Conservation (phyloP, 106 monocot species). For the Chionographis japonica region DNA sequence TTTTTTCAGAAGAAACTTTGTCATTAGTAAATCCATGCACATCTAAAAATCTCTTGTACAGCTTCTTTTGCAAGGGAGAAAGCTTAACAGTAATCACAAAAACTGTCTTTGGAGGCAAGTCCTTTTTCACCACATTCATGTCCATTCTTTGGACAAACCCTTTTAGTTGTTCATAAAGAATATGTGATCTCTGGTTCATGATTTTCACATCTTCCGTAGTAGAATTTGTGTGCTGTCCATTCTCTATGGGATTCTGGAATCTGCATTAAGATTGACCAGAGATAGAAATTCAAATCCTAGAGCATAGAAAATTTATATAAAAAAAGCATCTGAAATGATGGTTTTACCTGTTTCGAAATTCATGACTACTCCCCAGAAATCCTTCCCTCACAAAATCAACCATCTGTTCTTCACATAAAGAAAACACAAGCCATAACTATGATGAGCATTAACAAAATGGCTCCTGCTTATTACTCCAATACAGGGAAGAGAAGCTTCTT, state of each 20-base stretch:
- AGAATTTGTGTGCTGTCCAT: slow-evolving; percentile 97
- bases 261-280: slow-evolving; percentile 29
- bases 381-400: slow-evolving; percentile 99
- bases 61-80: slow-evolving; percentile 81
- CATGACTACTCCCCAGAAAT: slow-evolving; percentile 89
- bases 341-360: slow-evolving; percentile 81
- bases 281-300: not conserved
- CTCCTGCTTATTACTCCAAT: not conserved
- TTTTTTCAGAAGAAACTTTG: slow-evolving; percentile 57
- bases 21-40: slow-evolving; percentile 66
- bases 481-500: slow-evolving; percentile 21
- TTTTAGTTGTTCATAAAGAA: slow-evolving; percentile 87
- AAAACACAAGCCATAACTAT: not conserved
- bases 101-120: slow-evolving; percentile 89
- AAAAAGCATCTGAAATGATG: not conserved
- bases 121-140: slow-evolving; percentile 96
- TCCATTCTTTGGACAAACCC: slow-evolving; percentile 97
- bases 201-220: slow-evolving; percentile 90
- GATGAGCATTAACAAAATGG: slow-evolving; percentile 1
- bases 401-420: slow-evolving; percentile 56
- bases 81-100: slow-evolving; percentile 94
- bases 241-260: slow-evolving; percentile 98
- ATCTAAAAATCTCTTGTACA: slow-evolving; percentile 87
- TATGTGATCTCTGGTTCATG: slow-evolving; percentile 98
- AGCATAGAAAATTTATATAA: not conserved